phyloP scores from a whole-genome alignment of 768 basidiomycete species.

The Chalciporus pseudorubinellus region DNA sequence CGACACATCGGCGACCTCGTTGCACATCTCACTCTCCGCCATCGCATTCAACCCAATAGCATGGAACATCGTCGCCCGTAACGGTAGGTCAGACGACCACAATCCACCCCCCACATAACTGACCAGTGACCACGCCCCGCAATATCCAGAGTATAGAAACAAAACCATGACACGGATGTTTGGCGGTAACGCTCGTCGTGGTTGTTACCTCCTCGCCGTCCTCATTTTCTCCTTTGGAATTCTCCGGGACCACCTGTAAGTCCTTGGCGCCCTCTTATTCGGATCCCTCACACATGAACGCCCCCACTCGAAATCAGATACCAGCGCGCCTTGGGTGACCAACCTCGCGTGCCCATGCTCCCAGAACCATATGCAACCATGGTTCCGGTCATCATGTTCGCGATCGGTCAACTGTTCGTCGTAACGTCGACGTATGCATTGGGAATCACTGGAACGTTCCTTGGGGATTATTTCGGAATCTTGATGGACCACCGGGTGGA shows the following conservation, averaged over 20 bases:
- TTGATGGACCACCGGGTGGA: constrained; percentile 88
- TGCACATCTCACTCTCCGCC: constrained; percentile 62
- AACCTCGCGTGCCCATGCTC: constrained; percentile 68
- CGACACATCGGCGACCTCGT: constrained; percentile 61
- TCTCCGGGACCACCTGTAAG: constrained; percentile 82
- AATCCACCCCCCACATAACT: not conserved
- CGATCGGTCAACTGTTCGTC: constrained; percentile 80
- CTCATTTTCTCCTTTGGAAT: constrained; percentile 86
- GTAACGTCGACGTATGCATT: constrained; percentile 85
- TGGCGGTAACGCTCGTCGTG: constrained; percentile 66
- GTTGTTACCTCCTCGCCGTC: constrained; percentile 85
- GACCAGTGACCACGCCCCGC: not conserved
- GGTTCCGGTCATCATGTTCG: constrained; percentile 60
- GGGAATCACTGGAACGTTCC: constrained; percentile 91
- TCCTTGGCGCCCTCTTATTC: constrained; percentile 12
- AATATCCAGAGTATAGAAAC: constrained; percentile 67
- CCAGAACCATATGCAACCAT: constrained; percentile 61
- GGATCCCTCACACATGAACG: not conserved
- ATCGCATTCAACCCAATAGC: constrained; percentile 91
- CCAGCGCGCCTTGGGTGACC: constrained; percentile 68
- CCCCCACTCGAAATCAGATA: constrained; percentile 51
- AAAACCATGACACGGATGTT: constrained; percentile 85
- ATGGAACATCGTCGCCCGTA: constrained; percentile 94
- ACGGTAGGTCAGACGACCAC: constrained; percentile 53
- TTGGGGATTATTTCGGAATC: constrained; percentile 83